These are phyloP conservation scores for Orbilia oligospora DNA, from an alignment of 2,329 filamentous ascomycete species.

Conservation along the genomic window DNA sequence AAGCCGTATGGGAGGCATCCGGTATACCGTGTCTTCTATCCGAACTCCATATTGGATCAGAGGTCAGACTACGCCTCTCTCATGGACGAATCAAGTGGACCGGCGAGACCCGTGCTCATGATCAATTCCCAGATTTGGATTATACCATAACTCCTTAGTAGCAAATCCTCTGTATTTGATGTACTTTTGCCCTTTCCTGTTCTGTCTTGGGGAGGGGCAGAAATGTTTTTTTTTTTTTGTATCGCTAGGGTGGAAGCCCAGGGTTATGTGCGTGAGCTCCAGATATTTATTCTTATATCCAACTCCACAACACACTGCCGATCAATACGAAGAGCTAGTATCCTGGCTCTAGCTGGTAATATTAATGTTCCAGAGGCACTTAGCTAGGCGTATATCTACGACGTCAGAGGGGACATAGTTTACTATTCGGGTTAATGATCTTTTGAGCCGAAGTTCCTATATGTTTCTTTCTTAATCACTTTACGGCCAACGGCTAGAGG, in stretches of 20 bases:
- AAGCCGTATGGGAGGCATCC: conserved; percentile 19
- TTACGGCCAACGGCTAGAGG: too few relatives aligned
- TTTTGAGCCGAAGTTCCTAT: too few relatives aligned
- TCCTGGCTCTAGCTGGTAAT: too few relatives aligned
- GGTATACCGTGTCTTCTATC: conserved; percentile 28
- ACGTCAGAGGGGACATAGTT: too few relatives aligned
- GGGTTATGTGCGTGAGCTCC: neutral
- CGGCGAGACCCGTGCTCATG: conserved; percentile 46
- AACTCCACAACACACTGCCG: conserved; percentile 5
- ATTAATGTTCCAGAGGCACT: too few relatives aligned
- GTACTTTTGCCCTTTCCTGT: conserved; percentile 4
- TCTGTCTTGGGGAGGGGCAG: neutral
- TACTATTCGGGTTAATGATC: too few relatives aligned
- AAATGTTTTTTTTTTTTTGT: neutral
- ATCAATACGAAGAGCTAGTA: neutral
- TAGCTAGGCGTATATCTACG: too few relatives aligned
- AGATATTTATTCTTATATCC: conserved; percentile 14
- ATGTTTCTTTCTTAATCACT: too few relatives aligned
- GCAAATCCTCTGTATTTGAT: neutral
- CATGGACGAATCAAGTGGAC: conserved; percentile 9
- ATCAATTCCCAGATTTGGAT: conserved; percentile 45
- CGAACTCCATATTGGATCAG: conserved; percentile 46
- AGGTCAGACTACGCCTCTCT: conserved; percentile 41
- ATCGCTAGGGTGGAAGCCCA: neutral
- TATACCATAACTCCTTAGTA: neutral